Conservation (phyloP, 2,329 filamentous ascomycete genomes). For the Beauveria sp. region DNA sequence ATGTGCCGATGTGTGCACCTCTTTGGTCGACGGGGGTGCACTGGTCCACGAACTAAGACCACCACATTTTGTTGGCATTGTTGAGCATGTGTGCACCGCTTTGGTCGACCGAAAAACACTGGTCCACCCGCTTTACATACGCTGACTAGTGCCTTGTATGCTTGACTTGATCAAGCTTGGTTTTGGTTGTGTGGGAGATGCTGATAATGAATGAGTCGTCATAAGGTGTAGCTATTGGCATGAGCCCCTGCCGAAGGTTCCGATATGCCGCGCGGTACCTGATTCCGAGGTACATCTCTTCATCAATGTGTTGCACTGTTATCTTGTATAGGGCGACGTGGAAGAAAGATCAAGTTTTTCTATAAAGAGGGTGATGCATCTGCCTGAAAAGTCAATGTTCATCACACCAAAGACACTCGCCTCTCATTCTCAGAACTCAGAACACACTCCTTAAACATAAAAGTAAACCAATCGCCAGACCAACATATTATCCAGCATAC, state of each 20-base stretch:
- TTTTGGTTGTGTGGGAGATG: neutral
- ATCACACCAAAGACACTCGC: neutral
- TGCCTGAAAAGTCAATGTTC: neutral
- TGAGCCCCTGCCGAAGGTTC: neutral
- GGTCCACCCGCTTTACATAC: neutral
- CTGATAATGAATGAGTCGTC: neutral
- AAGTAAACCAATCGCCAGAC: neutral
- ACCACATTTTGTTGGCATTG: neutral
- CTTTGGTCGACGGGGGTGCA: neutral
- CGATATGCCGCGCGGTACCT: neutral
- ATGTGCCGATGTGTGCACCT: neutral
- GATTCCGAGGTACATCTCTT: neutral
- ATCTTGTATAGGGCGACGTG: neutral
- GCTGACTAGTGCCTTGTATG: neutral
- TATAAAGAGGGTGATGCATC: neutral
- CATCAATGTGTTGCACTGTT: neutral
- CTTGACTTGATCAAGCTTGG: neutral
- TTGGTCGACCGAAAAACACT: neutral
- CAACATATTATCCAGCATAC: neutral
- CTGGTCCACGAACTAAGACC: no score
- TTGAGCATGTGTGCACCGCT: neutral
- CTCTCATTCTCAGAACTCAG: neutral
- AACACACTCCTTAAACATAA: neutral
- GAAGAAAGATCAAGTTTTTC: neutral
- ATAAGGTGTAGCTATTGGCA: neutral